Percentiles rank a stretch among this genome's conserved stretches.
These are phyloP conservation scores for Vanilla planifolia DNA, from an alignment of 106 monocot genomes.

Conservation along the genomic window DNA sequence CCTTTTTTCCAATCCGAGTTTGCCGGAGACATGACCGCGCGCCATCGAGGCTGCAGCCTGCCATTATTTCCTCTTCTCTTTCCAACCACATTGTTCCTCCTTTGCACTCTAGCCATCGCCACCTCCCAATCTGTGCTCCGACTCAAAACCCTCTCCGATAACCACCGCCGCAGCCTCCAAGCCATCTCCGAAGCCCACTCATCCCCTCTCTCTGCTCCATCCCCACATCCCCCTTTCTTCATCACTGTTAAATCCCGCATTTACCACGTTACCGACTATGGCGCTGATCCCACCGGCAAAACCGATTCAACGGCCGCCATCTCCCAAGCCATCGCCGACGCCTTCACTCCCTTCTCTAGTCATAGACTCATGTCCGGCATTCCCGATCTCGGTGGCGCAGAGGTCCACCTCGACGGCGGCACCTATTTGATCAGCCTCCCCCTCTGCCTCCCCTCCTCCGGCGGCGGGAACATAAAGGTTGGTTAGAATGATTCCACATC, in stretches of 20 bases:
- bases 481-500: not conserved
- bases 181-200: not conserved
- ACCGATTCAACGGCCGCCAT: constrained; percentile 42
- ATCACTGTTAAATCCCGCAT: constrained; percentile 8
- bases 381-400: constrained; percentile 56
- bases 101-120: no score
- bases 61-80: no score
- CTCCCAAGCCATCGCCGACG: constrained; percentile 25
- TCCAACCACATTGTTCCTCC: no score
- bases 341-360: constrained; percentile 16
- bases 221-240: not conserved
- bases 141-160: not conserved
- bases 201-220: not conserved
- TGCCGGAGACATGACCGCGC: no score
- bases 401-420: constrained; percentile 60
- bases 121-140: no score
- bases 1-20: no score
- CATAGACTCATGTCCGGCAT: constrained; percentile 30
- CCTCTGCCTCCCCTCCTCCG: constrained; percentile 32
- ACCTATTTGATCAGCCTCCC: constrained; percentile 46
- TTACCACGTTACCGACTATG: constrained; percentile 22
- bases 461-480: constrained; percentile 54
- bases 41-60: no score
- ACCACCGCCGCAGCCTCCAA: not conserved
- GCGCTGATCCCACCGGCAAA: constrained; percentile 58